Percentiles rank a stretch among this genome's conserved stretches.
phyloP scores from a whole-genome alignment of 75 land plant genomes.

The Pinus taeda region DNA sequence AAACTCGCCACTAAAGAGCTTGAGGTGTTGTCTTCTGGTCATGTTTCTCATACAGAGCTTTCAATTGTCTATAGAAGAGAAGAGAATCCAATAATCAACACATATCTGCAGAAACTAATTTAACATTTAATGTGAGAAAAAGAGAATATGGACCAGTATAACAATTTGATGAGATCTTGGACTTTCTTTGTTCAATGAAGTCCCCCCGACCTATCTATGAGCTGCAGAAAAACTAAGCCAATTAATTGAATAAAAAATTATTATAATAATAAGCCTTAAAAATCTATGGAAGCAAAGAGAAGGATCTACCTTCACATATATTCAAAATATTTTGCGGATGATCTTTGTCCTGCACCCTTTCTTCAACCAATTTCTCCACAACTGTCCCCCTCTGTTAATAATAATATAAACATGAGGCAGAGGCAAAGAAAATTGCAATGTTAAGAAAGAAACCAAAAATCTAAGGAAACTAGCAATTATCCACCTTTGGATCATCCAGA shows the following conservation, averaged over 20 bases:
- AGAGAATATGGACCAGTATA: slow-evolving; percentile 57
- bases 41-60: slow-evolving; percentile 65
- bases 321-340: slow-evolving; percentile 69
- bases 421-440: no score
- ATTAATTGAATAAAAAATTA: neutral
- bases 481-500: slow-evolving; percentile 94
- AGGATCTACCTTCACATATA: slow-evolving; percentile 74
- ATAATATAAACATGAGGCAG: neutral
- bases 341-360: slow-evolving; percentile 57
- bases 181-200: slow-evolving; percentile 78
- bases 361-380: slow-evolving; percentile 86
- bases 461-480: neutral
- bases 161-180: slow-evolving; percentile 98
- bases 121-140: neutral
- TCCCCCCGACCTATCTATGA: slow-evolving; percentile 93
- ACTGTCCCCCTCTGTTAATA: slow-evolving; percentile 73
- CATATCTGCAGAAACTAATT: neutral
- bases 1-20: slow-evolving; percentile 80
- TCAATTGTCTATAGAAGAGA: slow-evolving; percentile 72
- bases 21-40: slow-evolving; percentile 36
- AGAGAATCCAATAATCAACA: slow-evolving; percentile 1
- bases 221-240: slow-evolving; percentile 42
- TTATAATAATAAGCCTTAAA: neutral
- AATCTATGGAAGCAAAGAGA: neutral
- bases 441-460: no score